These are phyloP conservation scores for Cladochytrium replicatum DNA, from an alignment of 192 early-diverging fungal genomes.

Conservation along the genomic window DNA sequence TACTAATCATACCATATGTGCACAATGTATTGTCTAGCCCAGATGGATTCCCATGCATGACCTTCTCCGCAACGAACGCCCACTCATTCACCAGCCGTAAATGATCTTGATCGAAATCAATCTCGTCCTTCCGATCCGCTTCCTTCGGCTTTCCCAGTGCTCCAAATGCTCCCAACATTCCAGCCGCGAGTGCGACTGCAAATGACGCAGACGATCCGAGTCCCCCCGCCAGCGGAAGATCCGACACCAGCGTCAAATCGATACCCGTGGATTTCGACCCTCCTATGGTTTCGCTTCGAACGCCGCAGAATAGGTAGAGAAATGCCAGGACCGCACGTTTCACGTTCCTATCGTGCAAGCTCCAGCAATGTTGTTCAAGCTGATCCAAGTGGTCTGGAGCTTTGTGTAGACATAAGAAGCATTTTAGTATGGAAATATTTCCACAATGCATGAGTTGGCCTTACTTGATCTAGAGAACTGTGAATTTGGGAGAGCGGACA, in stretches of 20 bases:
- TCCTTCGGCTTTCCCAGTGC: slow-evolving; percentile 3
- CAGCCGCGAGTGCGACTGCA: slow-evolving; percentile 64
- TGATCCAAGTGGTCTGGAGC: background rate
- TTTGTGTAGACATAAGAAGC: background rate
- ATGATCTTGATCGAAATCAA: slow-evolving; percentile 12
- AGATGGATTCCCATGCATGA: slow-evolving; percentile 90
- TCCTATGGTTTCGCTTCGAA: slow-evolving; percentile 10
- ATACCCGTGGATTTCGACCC: slow-evolving; percentile 23
- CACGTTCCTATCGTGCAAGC: slow-evolving; percentile 12
- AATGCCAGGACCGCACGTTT: slow-evolving; percentile 53
- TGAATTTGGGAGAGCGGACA: background rate
- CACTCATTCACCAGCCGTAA: slow-evolving; percentile 68
- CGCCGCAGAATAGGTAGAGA: slow-evolving; percentile 55
- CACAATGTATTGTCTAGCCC: slow-evolving; percentile 91
- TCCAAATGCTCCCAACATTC: slow-evolving; percentile 10
- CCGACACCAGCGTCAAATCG: slow-evolving; percentile 57
- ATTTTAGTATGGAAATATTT: slow-evolving; percentile 2
- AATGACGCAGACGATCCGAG: slow-evolving; percentile 94
- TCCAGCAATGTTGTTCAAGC: slow-evolving; percentile 21
- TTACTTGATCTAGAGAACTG: background rate
- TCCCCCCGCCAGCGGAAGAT: slow-evolving; percentile 84
- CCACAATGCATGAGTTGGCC: too few species aligned
- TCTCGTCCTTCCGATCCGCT: background rate
- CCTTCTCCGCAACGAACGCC: slow-evolving; percentile 86
- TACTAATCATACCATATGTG: slow-evolving; percentile 55